Conservation (phyloP, 352 stramenopile genomes). For the Globisporangium paroecandrum region DNA sequence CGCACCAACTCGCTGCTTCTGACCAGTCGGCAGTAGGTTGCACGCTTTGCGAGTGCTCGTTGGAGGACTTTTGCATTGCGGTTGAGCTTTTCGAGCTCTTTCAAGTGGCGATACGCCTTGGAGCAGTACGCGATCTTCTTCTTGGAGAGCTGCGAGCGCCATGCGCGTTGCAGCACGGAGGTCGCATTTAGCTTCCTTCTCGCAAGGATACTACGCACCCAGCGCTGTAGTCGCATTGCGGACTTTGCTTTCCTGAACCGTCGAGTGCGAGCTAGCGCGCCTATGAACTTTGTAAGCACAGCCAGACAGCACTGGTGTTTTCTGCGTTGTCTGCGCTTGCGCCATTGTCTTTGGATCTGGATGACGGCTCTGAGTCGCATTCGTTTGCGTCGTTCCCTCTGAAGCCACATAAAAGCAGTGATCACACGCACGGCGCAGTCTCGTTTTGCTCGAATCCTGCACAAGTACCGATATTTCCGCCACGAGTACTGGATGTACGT, state of each 20-base stretch:
- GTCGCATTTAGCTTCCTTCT: constrained; percentile 16
- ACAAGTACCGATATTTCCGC: constrained; percentile 25
- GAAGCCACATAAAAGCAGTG: constrained; percentile 29
- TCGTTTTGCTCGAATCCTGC: constrained; percentile 8
- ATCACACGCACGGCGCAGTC: constrained; percentile 30
- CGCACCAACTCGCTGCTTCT: constrained; percentile 24
- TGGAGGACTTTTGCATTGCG: constrained; percentile 46
- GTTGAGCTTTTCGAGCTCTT: constrained; percentile 27
- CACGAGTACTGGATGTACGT: constrained; percentile 72
- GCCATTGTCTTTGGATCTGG: constrained; percentile 40
- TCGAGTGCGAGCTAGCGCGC: constrained; percentile 13
- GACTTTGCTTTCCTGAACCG: not conserved
- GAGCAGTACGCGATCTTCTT: constrained; percentile 32
- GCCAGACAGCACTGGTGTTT: constrained; percentile 16
- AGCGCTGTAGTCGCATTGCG: constrained; percentile 29
- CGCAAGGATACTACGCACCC: constrained; percentile 19
- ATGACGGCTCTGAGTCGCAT: constrained; percentile 23
- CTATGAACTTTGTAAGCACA: constrained; percentile 25
- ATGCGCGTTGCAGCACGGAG: constrained; percentile 38
- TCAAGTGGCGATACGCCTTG: constrained; percentile 26
- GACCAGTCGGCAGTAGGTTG: constrained; percentile 31
- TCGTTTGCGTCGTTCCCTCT: constrained; percentile 15
- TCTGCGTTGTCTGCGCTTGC: constrained; percentile 1
- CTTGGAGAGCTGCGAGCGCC: constrained; percentile 36
- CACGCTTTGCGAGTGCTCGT: constrained; percentile 25